These are phyloP conservation scores for Termitomyces sp. DNA, from an alignment of 768 basidiomycete genomes.

Conservation along the genomic window DNA sequence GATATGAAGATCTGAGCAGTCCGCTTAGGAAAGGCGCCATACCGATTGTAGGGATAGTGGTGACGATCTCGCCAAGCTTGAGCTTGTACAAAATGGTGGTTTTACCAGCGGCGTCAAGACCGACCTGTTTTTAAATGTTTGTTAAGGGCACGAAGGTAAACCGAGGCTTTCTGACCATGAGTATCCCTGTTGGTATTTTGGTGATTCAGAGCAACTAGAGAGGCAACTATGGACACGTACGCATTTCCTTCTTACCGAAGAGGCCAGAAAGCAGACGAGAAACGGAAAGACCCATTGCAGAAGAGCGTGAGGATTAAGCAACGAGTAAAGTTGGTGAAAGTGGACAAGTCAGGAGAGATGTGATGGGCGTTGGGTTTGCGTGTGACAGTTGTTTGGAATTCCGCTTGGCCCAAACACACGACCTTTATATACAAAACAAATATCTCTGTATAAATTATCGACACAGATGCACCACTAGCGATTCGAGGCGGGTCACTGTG, in stretches of 20 bases:
- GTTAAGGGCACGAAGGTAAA: constrained; percentile 10
- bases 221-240: constrained; percentile 49
- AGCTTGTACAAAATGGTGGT: constrained; percentile 99
- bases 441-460: not conserved
- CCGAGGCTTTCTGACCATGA: constrained; percentile 61
- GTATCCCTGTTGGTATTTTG: constrained; percentile 65
- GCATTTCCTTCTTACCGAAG: constrained; percentile 99
- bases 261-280: constrained; percentile 75
- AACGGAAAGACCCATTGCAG: constrained; percentile 73
- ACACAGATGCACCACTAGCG: constrained; percentile 1
- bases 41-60: constrained; percentile 99
- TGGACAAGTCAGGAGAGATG: constrained; percentile 17
- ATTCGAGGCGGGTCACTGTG: not conserved
- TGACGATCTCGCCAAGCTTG: constrained; percentile 99
- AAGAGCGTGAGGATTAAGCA: constrained; percentile 25
- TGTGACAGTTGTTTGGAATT: constrained; percentile 40
- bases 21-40: constrained; percentile 24
- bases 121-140: constrained; percentile 54
- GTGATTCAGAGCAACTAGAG: constrained; percentile 23
- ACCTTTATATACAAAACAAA: not conserved
- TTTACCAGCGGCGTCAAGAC: constrained; percentile 99
- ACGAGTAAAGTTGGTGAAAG: constrained; percentile 25
- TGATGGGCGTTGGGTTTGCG: constrained; percentile 27
- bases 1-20: constrained; percentile 16
- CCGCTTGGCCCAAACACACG: constrained; percentile 28